A percentile compares a stretch with the other conserved stretches of the same genome.
These are phyloP conservation scores for Thuja plicata DNA, from an alignment of 83 land plant species.

Conservation along the genomic window DNA sequence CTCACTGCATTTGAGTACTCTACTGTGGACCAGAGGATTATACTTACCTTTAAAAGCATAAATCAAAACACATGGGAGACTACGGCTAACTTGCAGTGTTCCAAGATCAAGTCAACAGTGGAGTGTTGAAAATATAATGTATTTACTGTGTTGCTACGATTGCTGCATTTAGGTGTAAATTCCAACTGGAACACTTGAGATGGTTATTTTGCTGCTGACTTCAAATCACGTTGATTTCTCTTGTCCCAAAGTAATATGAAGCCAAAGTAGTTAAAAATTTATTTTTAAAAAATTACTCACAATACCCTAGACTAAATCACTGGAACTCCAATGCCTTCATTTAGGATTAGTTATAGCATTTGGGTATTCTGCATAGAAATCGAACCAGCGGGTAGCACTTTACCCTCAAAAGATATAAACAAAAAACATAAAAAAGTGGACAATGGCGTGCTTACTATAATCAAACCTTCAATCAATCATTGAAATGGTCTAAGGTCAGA, in stretches of 20 bases:
- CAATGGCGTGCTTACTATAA: background rate
- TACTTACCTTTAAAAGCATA: too few species aligned
- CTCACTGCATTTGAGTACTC: too few species aligned
- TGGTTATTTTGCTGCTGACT: background rate
- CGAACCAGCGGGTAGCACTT: background rate
- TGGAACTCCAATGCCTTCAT: background rate
- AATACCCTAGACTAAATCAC: conserved; percentile 1
- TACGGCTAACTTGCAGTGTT: background rate
- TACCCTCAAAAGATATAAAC: background rate
- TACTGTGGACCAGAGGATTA: too few species aligned
- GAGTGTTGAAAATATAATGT: background rate
- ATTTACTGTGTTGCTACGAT: background rate
- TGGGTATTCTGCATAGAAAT: background rate
- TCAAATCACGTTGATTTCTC: background rate
- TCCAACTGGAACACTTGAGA: background rate
- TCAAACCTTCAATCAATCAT: background rate
- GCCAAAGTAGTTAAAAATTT: background rate
- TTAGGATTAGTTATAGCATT: background rate
- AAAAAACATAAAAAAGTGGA: background rate
- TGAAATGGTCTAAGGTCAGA: background rate
- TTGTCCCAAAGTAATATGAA: background rate
- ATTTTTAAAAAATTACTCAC: too few species aligned
- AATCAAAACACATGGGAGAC: background rate
- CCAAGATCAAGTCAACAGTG: background rate
- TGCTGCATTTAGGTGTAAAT: background rate